Conservation (phyloP, 805 yeast species). For the Scheffersomyces ergatensis region DNA sequence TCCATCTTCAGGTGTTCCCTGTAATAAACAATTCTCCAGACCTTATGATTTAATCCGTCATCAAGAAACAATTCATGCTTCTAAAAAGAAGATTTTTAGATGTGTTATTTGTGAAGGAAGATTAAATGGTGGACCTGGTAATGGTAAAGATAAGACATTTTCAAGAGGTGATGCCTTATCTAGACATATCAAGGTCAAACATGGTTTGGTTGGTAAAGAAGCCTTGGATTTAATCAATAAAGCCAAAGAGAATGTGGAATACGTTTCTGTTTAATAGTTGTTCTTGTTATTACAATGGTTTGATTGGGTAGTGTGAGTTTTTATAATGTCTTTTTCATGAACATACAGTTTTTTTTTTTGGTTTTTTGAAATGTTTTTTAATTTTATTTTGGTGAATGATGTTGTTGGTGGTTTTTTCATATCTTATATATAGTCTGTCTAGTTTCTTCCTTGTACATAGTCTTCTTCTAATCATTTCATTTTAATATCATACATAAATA, state of each 20-base stretch:
- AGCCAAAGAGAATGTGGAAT: constrained; percentile 79
- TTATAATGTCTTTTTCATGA: too few relatives aligned
- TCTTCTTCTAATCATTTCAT: too few relatives aligned
- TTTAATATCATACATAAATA: too few relatives aligned
- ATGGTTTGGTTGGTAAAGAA: constrained; percentile 63
- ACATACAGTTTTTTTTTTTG: too few relatives aligned
- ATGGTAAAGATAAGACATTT: constrained; percentile 48
- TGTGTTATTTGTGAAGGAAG: constrained; percentile 48
- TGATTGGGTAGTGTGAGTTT: too few relatives aligned
- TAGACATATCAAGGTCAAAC: constrained; percentile 71
- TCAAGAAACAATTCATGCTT: constrained; percentile 48
- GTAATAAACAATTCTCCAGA: constrained; percentile 82
- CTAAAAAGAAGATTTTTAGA: constrained; percentile 43
- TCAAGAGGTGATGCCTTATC: constrained; percentile 47
- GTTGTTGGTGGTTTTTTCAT: too few relatives aligned
- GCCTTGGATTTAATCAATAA: constrained; percentile 70
- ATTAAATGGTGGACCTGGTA: constrained; percentile 46
- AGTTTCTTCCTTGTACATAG: too few relatives aligned
- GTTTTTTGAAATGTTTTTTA: too few relatives aligned
- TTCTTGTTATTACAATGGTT: too few relatives aligned
- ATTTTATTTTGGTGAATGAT: too few relatives aligned
- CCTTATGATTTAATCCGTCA: constrained; percentile 46
- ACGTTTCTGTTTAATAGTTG: constrained; percentile 23
- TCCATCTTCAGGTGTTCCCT: constrained; percentile 60
- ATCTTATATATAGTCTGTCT: too few relatives aligned